phyloP scores from a whole-genome alignment of 1,284 basidiomycete genomes.

The Ustilago trichophora region DNA sequence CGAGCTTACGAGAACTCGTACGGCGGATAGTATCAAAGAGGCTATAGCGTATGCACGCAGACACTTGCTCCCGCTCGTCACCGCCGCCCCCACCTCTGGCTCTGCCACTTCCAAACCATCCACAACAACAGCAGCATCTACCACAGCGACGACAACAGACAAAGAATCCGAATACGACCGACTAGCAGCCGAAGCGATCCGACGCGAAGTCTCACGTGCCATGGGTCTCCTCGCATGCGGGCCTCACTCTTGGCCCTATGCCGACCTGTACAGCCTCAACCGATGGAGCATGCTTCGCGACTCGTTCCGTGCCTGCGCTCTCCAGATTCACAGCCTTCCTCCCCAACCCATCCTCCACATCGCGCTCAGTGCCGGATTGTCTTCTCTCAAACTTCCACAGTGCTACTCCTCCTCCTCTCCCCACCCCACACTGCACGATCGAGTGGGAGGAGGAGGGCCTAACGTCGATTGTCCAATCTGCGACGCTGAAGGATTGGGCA shows the following conservation, averaged over 20 bases:
- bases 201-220: slow-evolving; percentile 29
- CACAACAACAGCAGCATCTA: neutral
- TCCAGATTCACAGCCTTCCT: slow-evolving; percentile 55
- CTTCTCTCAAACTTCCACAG: slow-evolving; percentile 53
- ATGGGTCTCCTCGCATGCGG: slow-evolving; percentile 59
- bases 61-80: slow-evolving; percentile 80
- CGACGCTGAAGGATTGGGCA: slow-evolving; percentile 74
- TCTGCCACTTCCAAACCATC: neutral
- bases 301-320: slow-evolving; percentile 43
- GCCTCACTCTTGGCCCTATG: slow-evolving; percentile 35
- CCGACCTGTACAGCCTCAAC: slow-evolving; percentile 49
- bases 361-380: slow-evolving; percentile 59
- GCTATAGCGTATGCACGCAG: slow-evolving; percentile 87
- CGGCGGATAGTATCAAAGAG: slow-evolving; percentile 70
- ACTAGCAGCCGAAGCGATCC: slow-evolving; percentile 23
- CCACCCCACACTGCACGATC: neutral
- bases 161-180: slow-evolving; percentile 40
- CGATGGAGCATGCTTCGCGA: slow-evolving; percentile 46
- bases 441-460: neutral
- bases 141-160: neutral
- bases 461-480: slow-evolving; percentile 85
- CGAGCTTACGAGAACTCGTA: slow-evolving; percentile 73
- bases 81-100: slow-evolving; percentile 50
- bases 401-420: slow-evolving; percentile 42
- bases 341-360: slow-evolving; percentile 58